Evolutionary conservation across 1,139 yeast species (phyloP), one percentile per base, ranked within the genome.

Genomic region (Taiozyma sp.): DNA sequence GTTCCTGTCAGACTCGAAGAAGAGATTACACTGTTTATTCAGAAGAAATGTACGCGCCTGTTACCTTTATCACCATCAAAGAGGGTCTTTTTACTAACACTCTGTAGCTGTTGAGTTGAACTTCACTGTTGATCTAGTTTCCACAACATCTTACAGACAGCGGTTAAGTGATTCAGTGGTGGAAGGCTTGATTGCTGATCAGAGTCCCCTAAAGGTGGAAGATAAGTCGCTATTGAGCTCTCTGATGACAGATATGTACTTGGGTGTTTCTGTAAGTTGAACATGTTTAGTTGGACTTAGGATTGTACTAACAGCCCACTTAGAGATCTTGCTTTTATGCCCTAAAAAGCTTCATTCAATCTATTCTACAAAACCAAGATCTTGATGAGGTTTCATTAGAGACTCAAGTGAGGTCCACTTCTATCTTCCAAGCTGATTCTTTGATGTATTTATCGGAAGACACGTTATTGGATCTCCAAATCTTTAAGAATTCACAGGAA

Each of bases 381-480:
- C 14, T 37, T 19, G 11, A 19, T 19, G 24, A 37, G 11, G 6
- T 10, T 7, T 37, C 41, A 11, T 21, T 37, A 19, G 7, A 16
- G 19, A 10, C 41, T 9, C 6, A 19, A 13, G 14, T 37, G 13
- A 37, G 10, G 24, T 16, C 24, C 9, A 21, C 19, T 13, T 9
- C 24, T 6, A 19, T 37, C 24, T 37, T 37, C 11, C 41, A 19
- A 21, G 11, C 41, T 19, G 24, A 37, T 5, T 19, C 41, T 8
- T 37, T 37, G 41, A 37, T 56, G 46, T 57, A 55, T 41, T 46
- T 57, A 35, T 59, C 56, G 13, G n/a, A 43, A 1, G 59, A 55
- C 28, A 45, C 57, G 13, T 48, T 46, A 26, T 44, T 45, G 43
- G 57, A 54, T 2, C 42, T 56, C 9, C 51, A 50, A 24, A 55